These are phyloP conservation scores for Fusarium sp. DNA, from an alignment of 2,329 filamentous ascomycete species.

Conservation along the genomic window DNA sequence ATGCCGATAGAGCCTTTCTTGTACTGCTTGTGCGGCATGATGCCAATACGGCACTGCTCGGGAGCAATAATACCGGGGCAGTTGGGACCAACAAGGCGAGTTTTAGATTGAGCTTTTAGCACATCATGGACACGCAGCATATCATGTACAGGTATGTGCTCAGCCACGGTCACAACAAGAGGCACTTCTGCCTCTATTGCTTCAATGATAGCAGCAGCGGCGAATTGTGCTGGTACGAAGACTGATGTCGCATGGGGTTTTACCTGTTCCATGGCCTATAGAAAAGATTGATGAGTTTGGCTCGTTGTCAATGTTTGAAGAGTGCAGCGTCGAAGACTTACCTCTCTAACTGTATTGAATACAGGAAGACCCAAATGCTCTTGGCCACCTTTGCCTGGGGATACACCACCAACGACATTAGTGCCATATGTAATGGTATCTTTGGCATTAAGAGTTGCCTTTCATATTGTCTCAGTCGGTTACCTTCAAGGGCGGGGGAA, in stretches of 20 bases:
- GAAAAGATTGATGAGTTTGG: fast-evolving
- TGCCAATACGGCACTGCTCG: constrained; percentile 67
- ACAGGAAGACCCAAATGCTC: constrained; percentile 52
- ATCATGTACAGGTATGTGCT: constrained; percentile 83
- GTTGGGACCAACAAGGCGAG: constrained; percentile 81
- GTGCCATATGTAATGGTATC: constrained; percentile 56
- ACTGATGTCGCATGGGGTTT: constrained; percentile 76
- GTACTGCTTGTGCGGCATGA: constrained; percentile 57
- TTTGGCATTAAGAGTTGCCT: constrained; percentile 54
- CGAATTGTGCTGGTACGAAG: constrained; percentile 77
- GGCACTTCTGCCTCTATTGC: constrained; percentile 83
- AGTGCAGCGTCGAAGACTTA: neutral
- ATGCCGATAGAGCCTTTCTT: constrained; percentile 75
- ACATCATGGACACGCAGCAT: constrained; percentile 78
- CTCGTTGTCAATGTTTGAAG: neutral
- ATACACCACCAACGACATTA: constrained; percentile 54
- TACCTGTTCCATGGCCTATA: constrained; percentile 49
- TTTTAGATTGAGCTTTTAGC: constrained; percentile 76
- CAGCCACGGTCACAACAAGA: constrained; percentile 81
- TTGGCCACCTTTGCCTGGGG: constrained; percentile 51
- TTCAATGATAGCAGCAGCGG: constrained; percentile 76
- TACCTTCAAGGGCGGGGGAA: fast-evolving
- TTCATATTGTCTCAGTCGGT: neutral
- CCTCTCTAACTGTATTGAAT: constrained; percentile 51
- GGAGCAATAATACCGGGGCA: constrained; percentile 84